These are phyloP conservation scores for Aspergillus sojae DNA, from an alignment of 2,329 filamentous ascomycete genomes.

Conservation along the genomic window DNA sequence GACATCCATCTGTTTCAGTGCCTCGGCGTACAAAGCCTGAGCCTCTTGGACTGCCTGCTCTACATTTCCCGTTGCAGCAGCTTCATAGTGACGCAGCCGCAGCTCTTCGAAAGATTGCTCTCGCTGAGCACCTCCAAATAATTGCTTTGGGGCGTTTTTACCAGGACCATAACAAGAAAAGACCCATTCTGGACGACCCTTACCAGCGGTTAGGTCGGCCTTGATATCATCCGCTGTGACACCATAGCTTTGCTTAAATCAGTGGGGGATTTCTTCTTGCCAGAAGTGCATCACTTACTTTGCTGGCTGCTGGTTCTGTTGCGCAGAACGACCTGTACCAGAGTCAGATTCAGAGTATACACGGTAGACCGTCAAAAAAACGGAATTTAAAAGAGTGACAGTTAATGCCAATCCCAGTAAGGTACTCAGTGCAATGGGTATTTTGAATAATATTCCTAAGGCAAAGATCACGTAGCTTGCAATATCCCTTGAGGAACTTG, in stretches of 20 bases:
- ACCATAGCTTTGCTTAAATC: constrained; percentile 48
- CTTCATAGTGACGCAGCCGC: constrained; percentile 70
- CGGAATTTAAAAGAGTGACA: neutral
- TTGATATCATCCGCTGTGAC: constrained; percentile 64
- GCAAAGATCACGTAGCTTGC: neutral
- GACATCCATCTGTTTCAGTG: constrained; percentile 72
- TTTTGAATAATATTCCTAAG: neutral
- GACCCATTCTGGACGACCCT: constrained; percentile 79
- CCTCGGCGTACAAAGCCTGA: constrained; percentile 62
- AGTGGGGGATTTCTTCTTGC: constrained; percentile 12
- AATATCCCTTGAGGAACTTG: neutral
- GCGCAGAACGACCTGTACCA: constrained; percentile 23
- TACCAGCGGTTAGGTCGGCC: constrained; percentile 61
- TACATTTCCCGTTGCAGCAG: constrained; percentile 62
- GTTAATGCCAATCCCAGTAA: neutral
- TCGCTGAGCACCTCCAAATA: constrained; percentile 76
- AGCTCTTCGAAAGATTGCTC: constrained; percentile 92
- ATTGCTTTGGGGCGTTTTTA: constrained; percentile 73
- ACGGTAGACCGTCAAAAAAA: neutral
- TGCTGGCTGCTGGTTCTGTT: constrained; percentile 22
- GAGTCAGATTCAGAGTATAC: constrained; percentile 1
- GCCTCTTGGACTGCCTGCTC: constrained; percentile 56
- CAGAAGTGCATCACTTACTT: constrained; percentile 26
- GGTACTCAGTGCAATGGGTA: neutral
- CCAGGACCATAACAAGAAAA: constrained; percentile 84